Evolutionary conservation across 441 rosid genomes (phyloP).

Genomic region (Pelargonium citronellum): DNA sequence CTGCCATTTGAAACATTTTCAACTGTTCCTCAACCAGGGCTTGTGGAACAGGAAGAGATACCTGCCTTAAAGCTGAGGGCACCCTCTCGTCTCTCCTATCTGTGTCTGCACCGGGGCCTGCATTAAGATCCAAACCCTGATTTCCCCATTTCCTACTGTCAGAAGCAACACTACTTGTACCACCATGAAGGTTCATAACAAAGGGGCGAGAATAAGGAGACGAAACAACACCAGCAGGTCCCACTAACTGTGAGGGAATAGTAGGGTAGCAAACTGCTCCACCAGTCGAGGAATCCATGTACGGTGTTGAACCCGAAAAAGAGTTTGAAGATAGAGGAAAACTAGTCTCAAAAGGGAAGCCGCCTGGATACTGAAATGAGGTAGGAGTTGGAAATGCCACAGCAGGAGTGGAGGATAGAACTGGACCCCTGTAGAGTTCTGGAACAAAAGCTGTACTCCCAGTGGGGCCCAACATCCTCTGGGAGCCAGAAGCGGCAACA

Average conservation of each 20-base stretch:
- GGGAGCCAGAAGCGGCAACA: slow-evolving; percentile 28
- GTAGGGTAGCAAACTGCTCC: slow-evolving; percentile 37
- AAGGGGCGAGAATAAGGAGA: slow-evolving; percentile 37
- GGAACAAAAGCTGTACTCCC: slow-evolving; percentile 27
- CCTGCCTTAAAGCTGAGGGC: slow-evolving; percentile 26
- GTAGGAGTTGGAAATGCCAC: slow-evolving; percentile 29
- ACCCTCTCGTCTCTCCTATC: slow-evolving; percentile 34
- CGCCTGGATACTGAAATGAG: slow-evolving; percentile 37
- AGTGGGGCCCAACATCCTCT: slow-evolving; percentile 31
- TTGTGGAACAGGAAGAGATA: slow-evolving; percentile 29
- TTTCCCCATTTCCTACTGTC: slow-evolving; percentile 38
- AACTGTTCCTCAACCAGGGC: slow-evolving; percentile 31
- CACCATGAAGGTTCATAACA: slow-evolving; percentile 24
- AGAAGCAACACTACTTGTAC: slow-evolving; percentile 16
- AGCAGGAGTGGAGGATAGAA: slow-evolving; percentile 39
- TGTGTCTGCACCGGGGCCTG: slow-evolving; percentile 35
- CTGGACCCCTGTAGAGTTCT: slow-evolving; percentile 29
- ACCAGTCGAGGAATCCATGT: slow-evolving; percentile 33
- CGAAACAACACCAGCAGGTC: slow-evolving; percentile 29
- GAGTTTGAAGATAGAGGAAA: slow-evolving; percentile 31
- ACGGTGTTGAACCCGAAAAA: slow-evolving; percentile 34
- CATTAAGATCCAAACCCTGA: slow-evolving; percentile 36
- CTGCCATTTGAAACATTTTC: slow-evolving; percentile 28
- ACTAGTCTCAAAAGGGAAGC: slow-evolving; percentile 34
- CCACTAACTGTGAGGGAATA: slow-evolving; percentile 31